phyloP scores from a whole-genome alignment of 75 land plant genomes.

The Pinus taeda region DNA sequence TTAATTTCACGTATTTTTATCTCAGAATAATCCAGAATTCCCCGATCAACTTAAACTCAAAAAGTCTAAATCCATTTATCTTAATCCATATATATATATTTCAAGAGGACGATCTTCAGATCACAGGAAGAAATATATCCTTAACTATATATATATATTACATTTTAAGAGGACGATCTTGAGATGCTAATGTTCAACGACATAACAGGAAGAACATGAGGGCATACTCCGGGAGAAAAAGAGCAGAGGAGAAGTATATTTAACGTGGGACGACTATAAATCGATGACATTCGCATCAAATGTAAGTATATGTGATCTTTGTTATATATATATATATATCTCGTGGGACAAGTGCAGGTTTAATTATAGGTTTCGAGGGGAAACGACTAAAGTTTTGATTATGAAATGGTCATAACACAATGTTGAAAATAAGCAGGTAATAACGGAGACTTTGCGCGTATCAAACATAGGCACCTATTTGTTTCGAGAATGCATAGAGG shows the following conservation, averaged over 20 bases:
- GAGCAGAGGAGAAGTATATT: neutral
- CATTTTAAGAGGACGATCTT: too few species aligned
- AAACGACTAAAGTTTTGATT: neutral
- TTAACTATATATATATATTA: too few species aligned
- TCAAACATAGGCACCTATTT: conserved; percentile 20
- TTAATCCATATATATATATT: too few species aligned
- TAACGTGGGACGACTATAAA: conserved; percentile 9
- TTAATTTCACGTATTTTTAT: too few species aligned
- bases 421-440: conserved; percentile 21
- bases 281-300: conserved; percentile 20
- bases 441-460: conserved; percentile 30
- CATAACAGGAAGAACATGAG: conserved; percentile 10
- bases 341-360: neutral
- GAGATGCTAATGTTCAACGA: too few species aligned
- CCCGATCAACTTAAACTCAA: too few species aligned
- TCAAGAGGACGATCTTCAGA: too few species aligned
- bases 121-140: too few species aligned
- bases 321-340: neutral
- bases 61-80: too few species aligned
- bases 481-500: conserved; percentile 16
- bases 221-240: neutral
- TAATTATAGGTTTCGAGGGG: too few species aligned
- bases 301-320: neutral
- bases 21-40: too few species aligned
- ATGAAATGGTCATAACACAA: neutral